phyloP scores from a whole-genome alignment of 208 protist species.

The Trichomonas vaginalis region DNA sequence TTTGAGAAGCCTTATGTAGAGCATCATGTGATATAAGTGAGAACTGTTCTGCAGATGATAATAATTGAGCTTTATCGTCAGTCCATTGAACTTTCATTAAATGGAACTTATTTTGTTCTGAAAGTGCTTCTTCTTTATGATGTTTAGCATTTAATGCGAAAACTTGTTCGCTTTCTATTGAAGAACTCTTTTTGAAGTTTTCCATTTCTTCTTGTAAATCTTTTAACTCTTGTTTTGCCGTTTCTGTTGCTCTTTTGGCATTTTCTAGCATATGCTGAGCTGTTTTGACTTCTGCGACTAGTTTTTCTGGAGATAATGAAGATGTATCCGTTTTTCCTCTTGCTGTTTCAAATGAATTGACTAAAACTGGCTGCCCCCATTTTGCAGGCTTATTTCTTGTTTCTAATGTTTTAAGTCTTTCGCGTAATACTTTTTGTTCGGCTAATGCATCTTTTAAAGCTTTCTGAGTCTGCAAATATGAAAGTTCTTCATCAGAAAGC shows the following conservation, averaged over 20 bases:
- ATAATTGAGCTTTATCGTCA: background rate
- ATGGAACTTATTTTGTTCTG: background rate
- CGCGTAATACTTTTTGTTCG: background rate
- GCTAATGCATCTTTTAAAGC: background rate
- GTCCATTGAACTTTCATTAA: background rate
- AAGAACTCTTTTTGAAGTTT: background rate
- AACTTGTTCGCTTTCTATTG: background rate
- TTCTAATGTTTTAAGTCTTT: background rate
- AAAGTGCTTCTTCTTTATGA: background rate
- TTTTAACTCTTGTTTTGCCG: background rate
- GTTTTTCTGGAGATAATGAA: background rate
- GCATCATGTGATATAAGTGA: background rate
- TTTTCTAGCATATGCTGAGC: background rate
- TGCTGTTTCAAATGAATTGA: background rate
- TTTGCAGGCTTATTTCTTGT: background rate
- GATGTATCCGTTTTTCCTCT: background rate
- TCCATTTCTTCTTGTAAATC: background rate
- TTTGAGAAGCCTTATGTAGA: background rate
- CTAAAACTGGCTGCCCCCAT: background rate
- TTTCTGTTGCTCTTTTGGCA: slow-evolving; percentile 1
- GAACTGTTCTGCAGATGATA: background rate
- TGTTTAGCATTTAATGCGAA: background rate
- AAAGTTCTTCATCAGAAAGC: background rate
- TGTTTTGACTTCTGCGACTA: background rate
- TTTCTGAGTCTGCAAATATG: background rate